Evolutionary conservation across 306 rosid genomes (phyloP), one percentile per base, ranked within the genome.

Genomic region (Potentilla sterilis): DNA sequence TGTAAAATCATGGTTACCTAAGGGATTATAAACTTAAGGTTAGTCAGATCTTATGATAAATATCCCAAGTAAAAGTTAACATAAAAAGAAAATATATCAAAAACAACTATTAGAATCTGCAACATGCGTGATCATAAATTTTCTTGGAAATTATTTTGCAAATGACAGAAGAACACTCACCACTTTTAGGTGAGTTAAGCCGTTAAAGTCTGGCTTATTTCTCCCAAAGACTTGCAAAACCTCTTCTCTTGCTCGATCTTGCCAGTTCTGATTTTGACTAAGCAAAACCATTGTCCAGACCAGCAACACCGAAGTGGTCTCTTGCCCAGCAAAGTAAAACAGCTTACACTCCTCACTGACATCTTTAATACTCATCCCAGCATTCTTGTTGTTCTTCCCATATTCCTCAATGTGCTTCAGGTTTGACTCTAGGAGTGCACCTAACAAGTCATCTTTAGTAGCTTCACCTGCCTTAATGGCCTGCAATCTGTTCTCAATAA

Each of bases 251-350:
- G 87, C 87, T n/a, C 43, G 16, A 3, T 72, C 49, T 62, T 83
- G 84, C 84, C 84, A 80, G 1, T 69, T 22, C 34, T 44, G 74
- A 57, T 74, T 57, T 44, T 19, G 43, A 2, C 80, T 52, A 3
- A 84, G 38, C 6, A 81, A 69, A 13, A 84, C 64, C 35, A 84
- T 34, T 24, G 80, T 78, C 87, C 85, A 84, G 41, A 76, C 58
- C 5, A 84, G 61, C 51, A 84, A 48, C 38, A 67, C 69, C 18
- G 80, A 70, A n/a, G 83, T 75, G 19, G 83, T 78, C 54, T 81
- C 87, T 57, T 84, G 87, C 7, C 87, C 87, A 1, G 85, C 87
- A 47, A 75, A 16, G 76, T 81, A 84, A 49, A 84, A 81, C 1
- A 79, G 11, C 75, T 81, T 84, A 11, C 85, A 81, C 64, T 81